Conservation (phyloP, 352 stramenopile species). For the Pseudoperonospora humuli region DNA sequence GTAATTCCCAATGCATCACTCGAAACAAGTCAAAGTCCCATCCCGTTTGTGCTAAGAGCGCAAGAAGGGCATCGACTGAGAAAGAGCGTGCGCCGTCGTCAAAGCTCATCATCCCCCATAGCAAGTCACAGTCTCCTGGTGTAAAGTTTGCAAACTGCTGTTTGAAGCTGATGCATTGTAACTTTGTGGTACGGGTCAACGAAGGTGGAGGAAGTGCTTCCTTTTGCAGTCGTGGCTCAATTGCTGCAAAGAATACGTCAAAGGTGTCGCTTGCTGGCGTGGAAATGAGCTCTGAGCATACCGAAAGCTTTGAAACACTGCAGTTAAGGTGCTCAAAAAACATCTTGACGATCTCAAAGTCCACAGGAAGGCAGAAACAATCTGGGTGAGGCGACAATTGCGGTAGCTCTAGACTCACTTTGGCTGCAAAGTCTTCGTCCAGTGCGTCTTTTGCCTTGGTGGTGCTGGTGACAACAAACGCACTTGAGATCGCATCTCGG, state of each 20-base stretch:
- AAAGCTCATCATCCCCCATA: constrained; percentile 66
- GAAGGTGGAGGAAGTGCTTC: background rate
- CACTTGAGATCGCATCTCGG: constrained; percentile 46
- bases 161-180: constrained; percentile 23
- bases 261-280: constrained; percentile 62
- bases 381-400: constrained; percentile 73
- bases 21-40: constrained; percentile 76
- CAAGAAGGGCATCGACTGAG: constrained; percentile 35
- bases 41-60: constrained; percentile 47
- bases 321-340: constrained; percentile 29
- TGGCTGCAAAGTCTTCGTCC: constrained; percentile 5
- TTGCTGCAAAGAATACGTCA: constrained; percentile 46
- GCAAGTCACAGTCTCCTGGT: constrained; percentile 64
- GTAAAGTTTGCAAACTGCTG: constrained; percentile 45
- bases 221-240: constrained; percentile 1
- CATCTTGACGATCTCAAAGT: constrained; percentile 57
- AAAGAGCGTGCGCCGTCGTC: constrained; percentile 42
- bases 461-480: constrained; percentile 36
- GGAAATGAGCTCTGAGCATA: constrained; percentile 16
- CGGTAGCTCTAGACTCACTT: constrained; percentile 38
- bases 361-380: constrained; percentile 74
- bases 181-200: background rate
- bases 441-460: background rate
- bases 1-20: constrained; percentile 52
- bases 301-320: background rate